Evolutionary conservation across 2,329 filamentous ascomycete species (phyloP).

Genomic region (Colletotrichum truncatum): DNA sequence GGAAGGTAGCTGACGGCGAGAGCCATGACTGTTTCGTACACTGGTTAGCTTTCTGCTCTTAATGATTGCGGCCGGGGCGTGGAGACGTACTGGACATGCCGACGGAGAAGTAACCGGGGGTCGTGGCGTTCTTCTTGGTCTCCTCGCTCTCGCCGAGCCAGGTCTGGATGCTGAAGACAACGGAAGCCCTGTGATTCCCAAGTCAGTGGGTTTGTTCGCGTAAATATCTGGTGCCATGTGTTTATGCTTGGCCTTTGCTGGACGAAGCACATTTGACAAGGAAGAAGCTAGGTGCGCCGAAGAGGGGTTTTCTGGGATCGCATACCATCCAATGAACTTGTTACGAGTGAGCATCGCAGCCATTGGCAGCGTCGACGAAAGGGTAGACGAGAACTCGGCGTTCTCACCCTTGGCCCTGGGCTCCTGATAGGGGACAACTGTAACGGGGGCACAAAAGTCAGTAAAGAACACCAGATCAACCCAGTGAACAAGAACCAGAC

Average conservation of each 20-base stretch:
- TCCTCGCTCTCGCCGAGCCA: slow-evolving; percentile 82
- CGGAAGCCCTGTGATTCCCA: slow-evolving; percentile 66
- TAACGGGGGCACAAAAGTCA: neutral
- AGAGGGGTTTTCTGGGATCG: too few species aligned
- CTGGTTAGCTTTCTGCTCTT: neutral
- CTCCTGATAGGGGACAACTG: slow-evolving; percentile 90
- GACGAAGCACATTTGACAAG: too few species aligned
- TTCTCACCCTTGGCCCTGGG: slow-evolving; percentile 71
- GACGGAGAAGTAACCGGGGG: slow-evolving; percentile 77
- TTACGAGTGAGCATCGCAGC: slow-evolving; percentile 94
- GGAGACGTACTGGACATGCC: slow-evolving; percentile 76
- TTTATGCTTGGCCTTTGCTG: too few species aligned
- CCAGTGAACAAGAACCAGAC: neutral
- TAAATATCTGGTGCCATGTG: neutral
- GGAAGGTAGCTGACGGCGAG: slow-evolving; percentile 62
- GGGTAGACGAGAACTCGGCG: slow-evolving; percentile 76
- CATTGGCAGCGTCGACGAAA: slow-evolving; percentile 88
- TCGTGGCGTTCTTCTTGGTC: slow-evolving; percentile 68
- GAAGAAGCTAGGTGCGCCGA: too few species aligned
- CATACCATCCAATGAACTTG: slow-evolving; percentile 76
- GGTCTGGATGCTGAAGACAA: slow-evolving; percentile 78
- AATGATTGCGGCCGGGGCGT: neutral
- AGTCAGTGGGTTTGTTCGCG: neutral
- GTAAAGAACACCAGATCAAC: neutral
- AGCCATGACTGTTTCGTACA: slow-evolving; percentile 61